Evolutionary conservation across 208 protist genomes (phyloP), one percentile per base, ranked within the genome.

Genomic region (Leishmania guyanensis): DNA sequence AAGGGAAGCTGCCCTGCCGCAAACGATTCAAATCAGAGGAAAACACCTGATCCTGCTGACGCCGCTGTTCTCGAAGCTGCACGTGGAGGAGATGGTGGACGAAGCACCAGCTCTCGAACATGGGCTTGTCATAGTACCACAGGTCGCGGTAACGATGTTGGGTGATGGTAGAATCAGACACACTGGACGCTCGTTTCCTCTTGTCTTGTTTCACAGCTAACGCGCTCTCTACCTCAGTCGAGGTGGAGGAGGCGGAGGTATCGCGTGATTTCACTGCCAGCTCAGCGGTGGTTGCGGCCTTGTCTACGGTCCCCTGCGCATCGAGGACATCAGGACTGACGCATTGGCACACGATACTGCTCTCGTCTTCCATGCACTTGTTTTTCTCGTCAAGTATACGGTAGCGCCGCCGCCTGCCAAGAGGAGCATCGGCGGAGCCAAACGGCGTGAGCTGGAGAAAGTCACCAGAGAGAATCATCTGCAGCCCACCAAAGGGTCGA

Each of bases 381-480:
- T 26, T 51, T 29, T 53, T 9, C 1, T 26, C 36, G 43, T 48
- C 22, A 46, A 17, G 20, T 2, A 10, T 8, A 22, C 33, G 50
- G 29, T 33, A 14, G 5, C 50, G 16, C 5, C 71, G 50, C 29
- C 50, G 71, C 4, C 46, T 54, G 39, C 60, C 16, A n/a, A 20
- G 29, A 43, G 43, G 39, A 14, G 62, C 17, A 12, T 56, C 46
- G 2, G 3, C 46, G 4, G 48, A 26, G 29, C 70, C 80, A 17
- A 98, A 91, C 1, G 95, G 95, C 3, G 93, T 92, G 43, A 98
- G 86, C 86, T 98, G 96, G 33, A 98, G 89, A 81, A 99, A 99
- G 79, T 99, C 97, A n/a, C 97, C 97, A 9, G 90, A 96, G 33
- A 98, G 84, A 39, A 99, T 88, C 20, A 99, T 56, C 88, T 98